Base-by-base conservation (phyloP, 1,139 yeast genomes). In the Pichia sp. region DNA sequence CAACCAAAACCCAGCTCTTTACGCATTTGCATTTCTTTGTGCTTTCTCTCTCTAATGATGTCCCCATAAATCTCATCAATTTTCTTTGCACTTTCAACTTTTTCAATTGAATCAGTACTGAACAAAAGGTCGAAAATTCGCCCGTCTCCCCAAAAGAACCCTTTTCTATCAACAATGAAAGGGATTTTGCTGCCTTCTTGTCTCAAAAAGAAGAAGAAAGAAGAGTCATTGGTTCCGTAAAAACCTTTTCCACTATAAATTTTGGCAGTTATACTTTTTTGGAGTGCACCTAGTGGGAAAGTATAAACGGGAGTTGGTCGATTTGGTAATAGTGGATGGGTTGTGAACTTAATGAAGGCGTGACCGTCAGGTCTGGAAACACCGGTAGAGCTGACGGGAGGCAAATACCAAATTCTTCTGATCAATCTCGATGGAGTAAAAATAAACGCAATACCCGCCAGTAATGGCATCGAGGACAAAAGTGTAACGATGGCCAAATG, bases 131-230 rank as follows among this genome's bases (percentile, higher is more conserved):
- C 96, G 69, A 84, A 85, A 2, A 88, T 86, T 54, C 96, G 74
- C 7, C 96, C 96, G 66, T 88, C 96, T 34, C 93, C 89, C 96
- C 96, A 88, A 70, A 87, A 88, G 74, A 82, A 87, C 18, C 96
- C 96, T 62, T 82, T 84, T 58, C 96, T 74, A 66, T 88, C 96
- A 22, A 87, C 84, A 19, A 87, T 73, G 90, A 93, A 87, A 46
- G 85, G 88, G 47, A 79, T 73, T 53, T 74, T 73, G 46, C 66
- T 69, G 19, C 78, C 76, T 48, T 72, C 70, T 62, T 87, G 93
- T 65, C 79, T 82, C 56, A 88, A 69, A 43, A 85, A 79, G 65
- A 87, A 86, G 73, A 85, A 83, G 66, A 87, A 87, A 53, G 87
- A 75, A 46, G 82, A 79, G 66, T 87, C 91, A 36, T 87, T 78